Base-by-base conservation (phyloP, 1,284 basidiomycete genomes). In the Marasmius fiardii region DNA sequence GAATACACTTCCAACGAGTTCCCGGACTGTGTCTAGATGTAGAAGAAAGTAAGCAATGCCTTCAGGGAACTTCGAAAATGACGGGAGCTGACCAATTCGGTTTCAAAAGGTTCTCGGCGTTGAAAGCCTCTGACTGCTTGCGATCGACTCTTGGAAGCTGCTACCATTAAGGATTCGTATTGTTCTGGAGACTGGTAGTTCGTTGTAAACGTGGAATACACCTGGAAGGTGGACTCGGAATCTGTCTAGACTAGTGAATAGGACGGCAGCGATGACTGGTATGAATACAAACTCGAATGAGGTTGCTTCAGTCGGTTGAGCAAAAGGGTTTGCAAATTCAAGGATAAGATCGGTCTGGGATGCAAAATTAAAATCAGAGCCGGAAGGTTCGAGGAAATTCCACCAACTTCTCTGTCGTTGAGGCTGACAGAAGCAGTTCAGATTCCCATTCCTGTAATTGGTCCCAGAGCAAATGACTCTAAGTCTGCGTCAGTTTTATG, bases 151-250 rank as follows among this genome's bases (percentile, higher is more conserved):
- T 90, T 88, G 23, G 92, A 92, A 1, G 91, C 92, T 2, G 80
- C 69, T 16, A 95, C 80, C 43, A 97, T 79, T 7, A 88, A 71
- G 0, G 72, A 65, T 67, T 95, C 93, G 65, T 98, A 98, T 54
- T 87, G 80, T 16, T 80, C 72, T 0, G 87, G 76, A n/a, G 85
- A 79, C 57, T 85, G 83, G 69, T 89, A 80, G 41, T 81, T 80
- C 0, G 92, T 92, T 18, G 92, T 90, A 70, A 95, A 96, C 0
- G 86, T 82, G 1, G 94, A 96, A 68, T 95, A 97, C 2, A 82
- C 76, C 63, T 92, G 85, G 55, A 88, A 87, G 0, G 93, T 95
- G 18, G 88, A 82, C 37, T 92, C 89, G 53, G 87, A 79, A 60
- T 80, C 86, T 88, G 59, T 23, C 43, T 24, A 7, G 50, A 39